phyloP scores from a whole-genome alignment of 208 protist genomes.

The Trypanosomatidae sp. region DNA sequence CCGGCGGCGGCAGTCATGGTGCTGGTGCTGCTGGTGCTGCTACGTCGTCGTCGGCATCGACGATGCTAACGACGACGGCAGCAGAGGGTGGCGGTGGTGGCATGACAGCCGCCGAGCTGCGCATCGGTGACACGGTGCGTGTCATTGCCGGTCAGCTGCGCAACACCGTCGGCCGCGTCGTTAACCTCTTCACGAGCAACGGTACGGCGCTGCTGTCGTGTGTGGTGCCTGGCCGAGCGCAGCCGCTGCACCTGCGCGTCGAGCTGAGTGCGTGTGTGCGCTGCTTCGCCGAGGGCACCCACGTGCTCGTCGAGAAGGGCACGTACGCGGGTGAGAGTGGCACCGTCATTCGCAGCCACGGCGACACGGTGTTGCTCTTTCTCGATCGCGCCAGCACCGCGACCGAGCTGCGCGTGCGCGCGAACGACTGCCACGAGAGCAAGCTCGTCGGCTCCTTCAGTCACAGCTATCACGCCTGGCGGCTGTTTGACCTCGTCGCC shows the following conservation, averaged over 20 bases:
- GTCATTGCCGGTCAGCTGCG: constrained; percentile 64
- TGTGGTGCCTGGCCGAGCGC: constrained; percentile 22
- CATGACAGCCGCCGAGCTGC: constrained; percentile 7
- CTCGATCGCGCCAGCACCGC: constrained; percentile 37
- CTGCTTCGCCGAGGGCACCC: constrained; percentile 70
- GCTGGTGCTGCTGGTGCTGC: too few relatives aligned
- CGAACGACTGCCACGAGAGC: constrained; percentile 80
- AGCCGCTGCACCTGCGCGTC: constrained; percentile 59
- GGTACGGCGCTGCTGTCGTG: constrained; percentile 55
- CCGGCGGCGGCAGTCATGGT: too few relatives aligned
- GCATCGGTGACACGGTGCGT: constrained; percentile 64
- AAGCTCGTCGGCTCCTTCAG: constrained; percentile 48
- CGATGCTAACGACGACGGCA: too few relatives aligned
- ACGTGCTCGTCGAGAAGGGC: constrained; percentile 75
- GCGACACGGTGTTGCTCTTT: constrained; percentile 66
- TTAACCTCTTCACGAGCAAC: constrained; percentile 61
- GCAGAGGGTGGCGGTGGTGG: too few relatives aligned
- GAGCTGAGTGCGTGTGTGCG: constrained; percentile 69
- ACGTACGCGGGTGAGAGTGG: constrained; percentile 71
- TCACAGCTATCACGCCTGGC: constrained; percentile 54
- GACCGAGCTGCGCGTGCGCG: constrained; percentile 54
- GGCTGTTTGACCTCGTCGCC: constrained; percentile 76
- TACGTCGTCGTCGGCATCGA: too few relatives aligned
- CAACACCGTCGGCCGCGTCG: constrained; percentile 52
- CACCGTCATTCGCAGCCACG: constrained; percentile 69